Percentiles rank a stretch among this genome's conserved stretches.
Evolutionary conservation across 371 early-diverging fungal species (phyloP).

Genomic region (Mucor indicus): DNA sequence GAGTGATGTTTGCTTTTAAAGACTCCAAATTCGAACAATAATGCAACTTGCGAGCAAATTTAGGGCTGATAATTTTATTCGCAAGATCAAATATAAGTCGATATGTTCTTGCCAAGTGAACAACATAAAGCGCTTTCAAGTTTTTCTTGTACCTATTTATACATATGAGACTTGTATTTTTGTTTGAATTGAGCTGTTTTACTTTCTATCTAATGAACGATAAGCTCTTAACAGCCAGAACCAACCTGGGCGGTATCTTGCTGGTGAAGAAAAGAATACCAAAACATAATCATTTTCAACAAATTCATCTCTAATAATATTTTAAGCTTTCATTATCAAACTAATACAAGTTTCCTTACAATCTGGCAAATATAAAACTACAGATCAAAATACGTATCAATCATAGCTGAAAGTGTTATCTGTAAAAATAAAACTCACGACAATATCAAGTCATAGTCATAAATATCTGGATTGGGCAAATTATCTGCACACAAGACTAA

Average conservation of each 20-base stretch:
- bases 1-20: constrained; percentile 64
- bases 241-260: constrained; percentile 76
- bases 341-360: constrained; percentile 22
- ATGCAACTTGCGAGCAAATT: constrained; percentile 86
- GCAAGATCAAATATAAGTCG: constrained; percentile 42
- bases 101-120: constrained; percentile 62
- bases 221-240: constrained; percentile 85
- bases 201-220: constrained; percentile 72
- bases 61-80: constrained; percentile 67
- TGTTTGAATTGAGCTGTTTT: neutral
- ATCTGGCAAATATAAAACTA: constrained; percentile 38
- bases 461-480: constrained; percentile 71
- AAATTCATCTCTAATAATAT: constrained; percentile 54
- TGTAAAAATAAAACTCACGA: constrained; percentile 41
- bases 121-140: constrained; percentile 84
- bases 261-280: constrained; percentile 84
- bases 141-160: constrained; percentile 92
- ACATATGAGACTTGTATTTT: neutral
- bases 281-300: constrained; percentile 87
- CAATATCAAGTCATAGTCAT: constrained; percentile 80
- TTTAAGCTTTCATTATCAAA: too few relatives aligned
- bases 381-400: neutral
- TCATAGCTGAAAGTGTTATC: neutral
- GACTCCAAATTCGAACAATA: constrained; percentile 74
- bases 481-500: constrained; percentile 78